Evolutionary conservation across 768 basidiomycete genomes (phyloP), one percentile per base, ranked within the genome.

Genomic region (Mycena polygramma): DNA sequence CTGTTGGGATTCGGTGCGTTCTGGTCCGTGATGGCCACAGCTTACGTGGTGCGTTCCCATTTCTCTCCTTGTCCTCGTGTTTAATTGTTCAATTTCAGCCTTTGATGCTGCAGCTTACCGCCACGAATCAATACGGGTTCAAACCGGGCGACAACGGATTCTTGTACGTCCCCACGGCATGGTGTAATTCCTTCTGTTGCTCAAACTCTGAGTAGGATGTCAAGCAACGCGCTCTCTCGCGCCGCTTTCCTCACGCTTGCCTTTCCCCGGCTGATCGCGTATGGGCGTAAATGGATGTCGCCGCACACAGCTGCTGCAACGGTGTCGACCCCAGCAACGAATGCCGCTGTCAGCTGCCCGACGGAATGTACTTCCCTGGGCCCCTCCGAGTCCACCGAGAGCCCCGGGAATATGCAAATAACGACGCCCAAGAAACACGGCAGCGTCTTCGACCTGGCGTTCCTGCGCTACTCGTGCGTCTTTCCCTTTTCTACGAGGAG

Each of bases 81-180:
- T n/a, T n/a, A n/a, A n/a, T n/a, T n/a, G n/a, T n/a, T n/a, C n/a
- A 41, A 11, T 41, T 1, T n/a, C 45, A 73, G 72, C 72, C 68
- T 7, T 11, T 73, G 15, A 73, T 73, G 72, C 68, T 73, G 0
- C 72, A 73, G 30, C 68, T 73, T 4, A 70, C 72, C 2, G 72
- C 69, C 17, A 73, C 72, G 57, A 73, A 73, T 30, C 68, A 64
- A n/a, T 73, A 73, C 26, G 68, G 64, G 20, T 73, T 63, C 35
- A 64, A 58, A 11, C 64, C 72, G 1, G 59, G 59, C 2, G 68
- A 73, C 22, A 73, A 73, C 39, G 72, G 72, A 14, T 69, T 63
- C 41, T 19, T 70, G 72, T 73, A 36, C 17, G 72, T 63, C 15
- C 37, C 41, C 54, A 30, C n/a, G 46, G 20, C n/a, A 4, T 1